Percentiles rank a stretch among this genome's conserved stretches.
phyloP scores from a whole-genome alignment of 2,329 filamentous ascomycete species.

The Nothophoma quercina region DNA sequence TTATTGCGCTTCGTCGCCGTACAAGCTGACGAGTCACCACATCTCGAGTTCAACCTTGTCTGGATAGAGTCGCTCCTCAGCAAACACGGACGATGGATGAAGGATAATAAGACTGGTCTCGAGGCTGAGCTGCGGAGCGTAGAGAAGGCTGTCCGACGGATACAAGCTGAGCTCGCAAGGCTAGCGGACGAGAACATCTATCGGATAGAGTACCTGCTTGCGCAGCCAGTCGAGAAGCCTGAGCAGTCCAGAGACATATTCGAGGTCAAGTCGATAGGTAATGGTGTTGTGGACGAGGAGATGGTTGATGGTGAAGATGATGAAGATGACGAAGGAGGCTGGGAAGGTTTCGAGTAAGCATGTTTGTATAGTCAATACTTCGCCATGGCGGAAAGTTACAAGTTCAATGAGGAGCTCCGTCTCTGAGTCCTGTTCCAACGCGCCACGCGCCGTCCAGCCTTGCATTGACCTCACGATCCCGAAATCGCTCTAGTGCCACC shows the following conservation, averaged over 20 bases:
- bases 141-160: constrained; percentile 78
- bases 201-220: constrained; percentile 82
- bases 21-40: constrained; percentile 87
- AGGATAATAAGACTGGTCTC: constrained; percentile 78
- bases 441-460: background rate
- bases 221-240: constrained; percentile 54
- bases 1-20: constrained; percentile 86
- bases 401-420: background rate
- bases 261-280: constrained; percentile 39
- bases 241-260: constrained; percentile 39
- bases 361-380: constrained; percentile 1
- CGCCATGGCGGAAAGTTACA: background rate
- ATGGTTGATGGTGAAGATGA: constrained; percentile 36
- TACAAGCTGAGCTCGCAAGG: constrained; percentile 81
- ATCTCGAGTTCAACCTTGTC: constrained; percentile 91
- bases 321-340: constrained; percentile 56
- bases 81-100: constrained; percentile 84
- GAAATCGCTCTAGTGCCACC: constrained; percentile 18
- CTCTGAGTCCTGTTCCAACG: too few relatives aligned
- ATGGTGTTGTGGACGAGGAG: constrained; percentile 47
- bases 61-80: constrained; percentile 88
- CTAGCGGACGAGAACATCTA: constrained; percentile 89
- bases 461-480: constrained; percentile 1
- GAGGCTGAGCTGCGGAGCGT: constrained; percentile 86
- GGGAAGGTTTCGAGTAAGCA: constrained; percentile 60